Evolutionary conservation across 2,329 filamentous ascomycete species (phyloP).

Genomic region (Dothideomycetes sp.): DNA sequence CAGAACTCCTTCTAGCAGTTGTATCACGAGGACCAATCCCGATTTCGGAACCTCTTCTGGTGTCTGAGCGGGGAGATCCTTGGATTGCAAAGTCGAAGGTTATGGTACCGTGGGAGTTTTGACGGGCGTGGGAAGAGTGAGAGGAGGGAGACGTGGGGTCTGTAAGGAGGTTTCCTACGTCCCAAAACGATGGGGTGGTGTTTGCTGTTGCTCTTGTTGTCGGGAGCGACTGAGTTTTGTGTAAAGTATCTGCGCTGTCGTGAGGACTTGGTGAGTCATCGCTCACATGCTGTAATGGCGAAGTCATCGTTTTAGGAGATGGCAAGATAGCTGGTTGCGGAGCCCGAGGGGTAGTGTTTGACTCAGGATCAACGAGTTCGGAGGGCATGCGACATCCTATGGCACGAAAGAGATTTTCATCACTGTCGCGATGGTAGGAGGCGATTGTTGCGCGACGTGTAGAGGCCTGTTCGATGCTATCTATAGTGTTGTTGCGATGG

Average conservation of each 20-base stretch:
- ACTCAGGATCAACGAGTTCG: constrained; percentile 33
- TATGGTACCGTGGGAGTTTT: constrained; percentile 25
- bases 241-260: constrained; percentile 12
- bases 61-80: constrained; percentile 3
- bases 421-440: constrained; percentile 64
- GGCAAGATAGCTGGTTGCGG: constrained; percentile 33
- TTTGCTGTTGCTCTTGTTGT: constrained; percentile 18
- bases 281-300: constrained; percentile 1
- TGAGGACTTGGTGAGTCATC: constrained; percentile 6
- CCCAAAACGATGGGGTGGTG: constrained; percentile 63
- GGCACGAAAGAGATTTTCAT: constrained; percentile 78
- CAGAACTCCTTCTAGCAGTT: too few species aligned
- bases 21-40: too few species aligned
- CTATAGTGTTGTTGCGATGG: constrained; percentile 46
- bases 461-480: constrained; percentile 47
- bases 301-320: constrained; percentile 20
- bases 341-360: constrained; percentile 27
- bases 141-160: constrained; percentile 26
- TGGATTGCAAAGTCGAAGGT: constrained; percentile 33
- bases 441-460: constrained; percentile 52
- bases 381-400: constrained; percentile 60
- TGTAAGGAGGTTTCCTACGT: constrained; percentile 67
- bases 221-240: constrained; percentile 1
- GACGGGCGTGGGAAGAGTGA: constrained; percentile 61
- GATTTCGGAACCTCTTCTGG: constrained; percentile 15